Evolutionary conservation across 169 alveolate genomes (phyloP).

Genomic region (Theileria luwenshuni): DNA sequence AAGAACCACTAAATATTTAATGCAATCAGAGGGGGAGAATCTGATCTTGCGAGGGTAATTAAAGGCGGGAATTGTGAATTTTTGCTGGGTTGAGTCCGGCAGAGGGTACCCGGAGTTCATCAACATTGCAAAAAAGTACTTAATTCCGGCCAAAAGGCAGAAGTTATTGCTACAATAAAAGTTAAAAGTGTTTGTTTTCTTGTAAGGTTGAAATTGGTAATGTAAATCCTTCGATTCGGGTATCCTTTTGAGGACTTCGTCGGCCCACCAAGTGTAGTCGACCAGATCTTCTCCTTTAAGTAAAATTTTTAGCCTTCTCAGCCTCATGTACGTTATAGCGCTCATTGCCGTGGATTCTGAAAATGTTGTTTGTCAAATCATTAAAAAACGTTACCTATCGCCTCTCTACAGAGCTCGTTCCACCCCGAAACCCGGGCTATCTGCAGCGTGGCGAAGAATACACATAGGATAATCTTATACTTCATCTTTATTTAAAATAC

Average conservation of each 20-base stretch:
- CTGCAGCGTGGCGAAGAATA: constrained; percentile 7
- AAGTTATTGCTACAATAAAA: constrained; percentile 67
- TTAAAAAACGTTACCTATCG: constrained; percentile 43
- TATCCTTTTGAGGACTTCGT: constrained; percentile 54
- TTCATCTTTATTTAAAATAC: constrained; percentile 14
- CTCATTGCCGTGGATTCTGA: constrained; percentile 79
- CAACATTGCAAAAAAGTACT: constrained; percentile 67
- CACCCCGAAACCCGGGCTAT: constrained; percentile 36
- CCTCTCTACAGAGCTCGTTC: constrained; percentile 67
- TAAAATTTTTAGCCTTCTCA: constrained; percentile 71
- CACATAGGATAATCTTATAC: constrained; percentile 11
- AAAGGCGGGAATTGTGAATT: constrained; percentile 22
- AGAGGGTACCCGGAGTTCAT: constrained; percentile 40
- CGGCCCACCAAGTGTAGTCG: constrained; percentile 78
- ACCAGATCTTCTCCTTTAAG: constrained; percentile 75
- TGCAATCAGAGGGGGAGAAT: constrained; percentile 78
- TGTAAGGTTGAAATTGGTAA: constrained; percentile 49
- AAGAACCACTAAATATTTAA: constrained; percentile 78
- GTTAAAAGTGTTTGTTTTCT: constrained; percentile 45
- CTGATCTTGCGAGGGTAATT: constrained; percentile 76
- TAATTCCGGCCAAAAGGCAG: constrained; percentile 68
- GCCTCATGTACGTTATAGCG: constrained; percentile 68
- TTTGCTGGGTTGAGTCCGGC: not conserved
- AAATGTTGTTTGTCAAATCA: not conserved
- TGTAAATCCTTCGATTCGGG: constrained; percentile 64